Conservation (phyloP, 805 yeast species). For the Kazachstania africana region DNA sequence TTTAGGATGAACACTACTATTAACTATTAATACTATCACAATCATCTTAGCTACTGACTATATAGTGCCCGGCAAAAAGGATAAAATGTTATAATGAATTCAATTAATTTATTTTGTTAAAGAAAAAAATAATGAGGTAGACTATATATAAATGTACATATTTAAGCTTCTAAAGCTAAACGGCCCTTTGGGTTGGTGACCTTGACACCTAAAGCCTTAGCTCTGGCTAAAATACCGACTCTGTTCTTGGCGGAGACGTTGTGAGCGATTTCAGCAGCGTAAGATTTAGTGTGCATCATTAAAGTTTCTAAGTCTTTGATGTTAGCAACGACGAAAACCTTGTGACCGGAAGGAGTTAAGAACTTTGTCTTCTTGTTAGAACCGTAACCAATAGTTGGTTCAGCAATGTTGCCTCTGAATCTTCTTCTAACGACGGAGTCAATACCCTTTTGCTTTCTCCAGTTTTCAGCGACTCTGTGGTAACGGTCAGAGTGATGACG, state of each 20-base stretch:
- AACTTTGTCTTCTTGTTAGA: slow-evolving; percentile 97
- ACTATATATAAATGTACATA: background rate
- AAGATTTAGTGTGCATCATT: slow-evolving; percentile 93
- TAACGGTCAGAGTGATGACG: slow-evolving; percentile 99
- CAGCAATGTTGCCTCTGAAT: slow-evolving; percentile 98
- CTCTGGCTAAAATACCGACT: slow-evolving; percentile 89
- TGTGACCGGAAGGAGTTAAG: slow-evolving; percentile 96
- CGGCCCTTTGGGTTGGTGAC: slow-evolving; percentile 99
- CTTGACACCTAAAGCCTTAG: slow-evolving; percentile 96
- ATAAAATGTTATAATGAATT: too few species aligned
- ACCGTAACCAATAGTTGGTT: slow-evolving; percentile 99
- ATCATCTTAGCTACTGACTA: too few species aligned
- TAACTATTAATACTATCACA: too few species aligned
- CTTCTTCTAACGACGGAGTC: slow-evolving; percentile 99
- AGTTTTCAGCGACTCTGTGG: slow-evolving; percentile 94
- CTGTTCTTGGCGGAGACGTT: slow-evolving; percentile 97
- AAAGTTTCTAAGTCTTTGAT: slow-evolving; percentile 86
- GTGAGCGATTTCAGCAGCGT: slow-evolving; percentile 99
- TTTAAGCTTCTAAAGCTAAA: slow-evolving; percentile 95
- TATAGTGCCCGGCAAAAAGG: too few species aligned
- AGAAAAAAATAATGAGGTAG: background rate
- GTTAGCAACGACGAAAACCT: slow-evolving; percentile 89
- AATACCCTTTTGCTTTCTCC: slow-evolving; percentile 99
- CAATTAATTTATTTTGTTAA: background rate
- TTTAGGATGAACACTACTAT: background rate